Evolutionary conservation across 768 basidiomycete genomes (phyloP), one percentile per base, ranked within the genome.

Genomic region (Exsudoporus frostii): DNA sequence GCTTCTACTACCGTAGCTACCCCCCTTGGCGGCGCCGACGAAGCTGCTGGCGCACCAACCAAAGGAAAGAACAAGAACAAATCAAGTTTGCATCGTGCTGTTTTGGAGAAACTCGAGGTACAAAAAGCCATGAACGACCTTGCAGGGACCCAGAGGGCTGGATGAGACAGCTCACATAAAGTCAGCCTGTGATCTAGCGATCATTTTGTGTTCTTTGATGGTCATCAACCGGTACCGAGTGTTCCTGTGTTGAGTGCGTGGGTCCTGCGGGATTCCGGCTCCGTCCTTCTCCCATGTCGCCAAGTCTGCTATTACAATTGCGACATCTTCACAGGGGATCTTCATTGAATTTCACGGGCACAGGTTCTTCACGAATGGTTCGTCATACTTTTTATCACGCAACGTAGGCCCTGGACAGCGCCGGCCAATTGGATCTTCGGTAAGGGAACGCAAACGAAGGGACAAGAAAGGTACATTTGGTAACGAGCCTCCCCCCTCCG

Each of bases 71-170:
- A 55, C 24, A 75, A 71, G 55, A 79, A 75, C n/a, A 75, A 73
- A 24, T 85, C 86, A 7, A 88, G 85, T 62, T 65, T 91, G 52
- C 85, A 88, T 53, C 75, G 83, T 36, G 88, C 88, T 0, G 86
- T 90, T 3, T 73, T 91, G 76, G 88, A 90, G 58, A 79, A 75
- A 57, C 65, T 90, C 22, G 88, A 90, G 67, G 85, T 91, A 7
- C 81, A 88, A 65, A 81, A 81, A 47, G 88, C 87, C 17, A 81
- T 83, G 73, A 76, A 71, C 40, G 85, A 87, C 54, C 56, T 77
- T 30, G 67, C 66, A 24, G 60, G 68, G 42, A 45, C 47, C 5
- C 56, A 61, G 27, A 64, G 54, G 44, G 42, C 39, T 29, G 55
- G 48, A 50, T 71, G 52, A 71, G 43, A 40, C 14, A 19, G 19